phyloP scores from a whole-genome alignment of 2,329 filamentous ascomycete genomes.

The Aspergillus fructus region DNA sequence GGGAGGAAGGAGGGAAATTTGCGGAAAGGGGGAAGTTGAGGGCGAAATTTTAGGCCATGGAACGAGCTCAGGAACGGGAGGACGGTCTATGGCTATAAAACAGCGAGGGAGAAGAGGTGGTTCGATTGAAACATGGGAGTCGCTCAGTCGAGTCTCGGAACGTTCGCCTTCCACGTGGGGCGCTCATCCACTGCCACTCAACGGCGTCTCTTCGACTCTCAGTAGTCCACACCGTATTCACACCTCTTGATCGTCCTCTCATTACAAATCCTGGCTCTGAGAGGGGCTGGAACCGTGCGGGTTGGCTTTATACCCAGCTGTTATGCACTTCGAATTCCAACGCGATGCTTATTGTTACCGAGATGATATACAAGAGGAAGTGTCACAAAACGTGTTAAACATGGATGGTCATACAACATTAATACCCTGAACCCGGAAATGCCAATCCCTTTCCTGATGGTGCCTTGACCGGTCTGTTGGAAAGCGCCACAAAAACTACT shows the following conservation, averaged over 20 bases:
- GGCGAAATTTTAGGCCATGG: conserved; percentile 22
- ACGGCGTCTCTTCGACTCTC: neutral
- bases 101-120: neutral
- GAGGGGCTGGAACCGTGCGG: neutral
- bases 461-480: no score
- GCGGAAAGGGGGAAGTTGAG: neutral
- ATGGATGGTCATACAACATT: no score
- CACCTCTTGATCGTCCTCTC: neutral
- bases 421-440: no score
- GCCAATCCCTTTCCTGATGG: no score
- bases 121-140: conserved; percentile 13
- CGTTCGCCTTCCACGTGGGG: conserved; percentile 38
- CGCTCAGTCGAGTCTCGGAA: conserved; percentile 22
- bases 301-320: neutral
- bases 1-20: conserved; percentile 1
- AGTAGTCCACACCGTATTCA: neutral
- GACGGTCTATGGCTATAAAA: neutral
- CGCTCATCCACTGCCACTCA: conserved; percentile 18
- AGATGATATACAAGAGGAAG: no score
- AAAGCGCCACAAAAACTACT: no score
- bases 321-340: no score
- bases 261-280: neutral
- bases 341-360: no score
- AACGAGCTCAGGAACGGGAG: neutral
- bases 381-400: no score